Conservation (phyloP, 73 alveolate genomes). For the Paramecium octaurelia region DNA sequence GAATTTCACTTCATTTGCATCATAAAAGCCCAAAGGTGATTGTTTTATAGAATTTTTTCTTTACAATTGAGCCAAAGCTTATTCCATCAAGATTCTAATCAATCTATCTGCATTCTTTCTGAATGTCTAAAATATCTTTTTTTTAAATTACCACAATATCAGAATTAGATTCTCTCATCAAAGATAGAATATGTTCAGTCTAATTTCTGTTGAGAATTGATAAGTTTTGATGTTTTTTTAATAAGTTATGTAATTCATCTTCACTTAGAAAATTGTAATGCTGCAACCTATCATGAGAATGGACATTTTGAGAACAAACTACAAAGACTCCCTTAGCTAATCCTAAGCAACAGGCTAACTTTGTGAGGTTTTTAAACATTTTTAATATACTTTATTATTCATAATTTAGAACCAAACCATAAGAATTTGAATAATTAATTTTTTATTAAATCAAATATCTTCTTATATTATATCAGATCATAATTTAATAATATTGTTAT, state of each 20-base stretch:
- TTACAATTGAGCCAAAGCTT: conserved; percentile 72
- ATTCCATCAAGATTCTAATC: conserved; percentile 71
- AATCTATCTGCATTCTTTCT: conserved; percentile 73
- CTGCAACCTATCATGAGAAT: background rate
- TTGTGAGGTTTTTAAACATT: background rate
- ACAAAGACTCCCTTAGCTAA: background rate
- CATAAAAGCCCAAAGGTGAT: conserved; percentile 69
- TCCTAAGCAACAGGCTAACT: background rate
- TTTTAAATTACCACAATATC: background rate
- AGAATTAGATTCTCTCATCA: conserved; percentile 30
- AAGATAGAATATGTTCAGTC: conserved; percentile 31
- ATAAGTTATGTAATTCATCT: background rate
- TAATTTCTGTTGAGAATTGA: background rate
- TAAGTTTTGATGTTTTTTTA: conserved; percentile 26
- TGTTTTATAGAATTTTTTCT: conserved; percentile 38
- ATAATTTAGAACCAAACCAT: background rate
- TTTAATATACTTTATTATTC: too few relatives aligned
- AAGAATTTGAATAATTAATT: too few relatives aligned
- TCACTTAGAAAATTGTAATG: conserved; percentile 19
- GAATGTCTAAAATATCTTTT: conserved; percentile 32
- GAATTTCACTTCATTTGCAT: conserved; percentile 62
- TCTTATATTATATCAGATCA: background rate
- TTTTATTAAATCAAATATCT: background rate
- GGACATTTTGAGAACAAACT: background rate
- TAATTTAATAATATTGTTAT: too few relatives aligned